phyloP scores from a whole-genome alignment of 2,329 filamentous ascomycete species.

The Aspergillus japonicus region DNA sequence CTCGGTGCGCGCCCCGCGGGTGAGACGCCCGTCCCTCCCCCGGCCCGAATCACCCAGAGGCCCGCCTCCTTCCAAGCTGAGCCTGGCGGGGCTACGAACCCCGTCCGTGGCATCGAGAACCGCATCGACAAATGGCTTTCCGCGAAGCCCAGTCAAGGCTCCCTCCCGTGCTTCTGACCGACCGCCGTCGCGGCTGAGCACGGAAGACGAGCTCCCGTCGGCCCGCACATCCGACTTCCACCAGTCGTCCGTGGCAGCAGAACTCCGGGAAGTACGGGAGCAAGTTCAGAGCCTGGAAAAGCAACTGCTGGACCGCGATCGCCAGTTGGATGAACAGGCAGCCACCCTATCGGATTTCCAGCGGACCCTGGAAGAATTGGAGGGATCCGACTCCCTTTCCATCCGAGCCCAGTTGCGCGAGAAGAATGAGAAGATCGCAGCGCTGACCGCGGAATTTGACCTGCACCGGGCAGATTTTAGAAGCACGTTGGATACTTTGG shows the following conservation, averaged over 20 bases:
- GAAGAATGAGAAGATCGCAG: constrained; percentile 94
- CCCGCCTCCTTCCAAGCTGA: constrained; percentile 57
- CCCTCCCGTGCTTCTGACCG: constrained; percentile 40
- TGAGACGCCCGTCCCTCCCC: constrained; percentile 71
- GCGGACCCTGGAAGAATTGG: constrained; percentile 76
- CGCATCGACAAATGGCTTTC: constrained; percentile 45
- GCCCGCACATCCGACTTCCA: constrained; percentile 33
- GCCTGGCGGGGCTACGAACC: constrained; percentile 54
- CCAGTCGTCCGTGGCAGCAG: constrained; percentile 26
- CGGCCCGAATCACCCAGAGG: constrained; percentile 80
- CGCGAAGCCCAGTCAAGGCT: constrained; percentile 41
- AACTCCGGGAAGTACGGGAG: constrained; percentile 55
- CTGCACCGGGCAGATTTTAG: constrained; percentile 92
- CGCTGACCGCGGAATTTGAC: constrained; percentile 93
- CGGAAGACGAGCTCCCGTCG: constrained; percentile 38
- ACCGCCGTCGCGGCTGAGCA: constrained; percentile 40
- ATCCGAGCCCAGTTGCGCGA: constrained; percentile 81
- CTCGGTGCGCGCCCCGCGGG: constrained; percentile 66
- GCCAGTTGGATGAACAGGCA: constrained; percentile 84
- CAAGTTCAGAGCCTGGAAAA: constrained; percentile 71
- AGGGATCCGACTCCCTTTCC: constrained; percentile 72
- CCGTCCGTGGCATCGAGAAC: constrained; percentile 49
- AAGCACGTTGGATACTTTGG: constrained; percentile 93
- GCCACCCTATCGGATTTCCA: constrained; percentile 86
- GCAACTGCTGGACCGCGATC: constrained; percentile 79